Evolutionary conservation across 257 asterid genomes (phyloP).

Genomic region (Pogostemon cablin): DNA sequence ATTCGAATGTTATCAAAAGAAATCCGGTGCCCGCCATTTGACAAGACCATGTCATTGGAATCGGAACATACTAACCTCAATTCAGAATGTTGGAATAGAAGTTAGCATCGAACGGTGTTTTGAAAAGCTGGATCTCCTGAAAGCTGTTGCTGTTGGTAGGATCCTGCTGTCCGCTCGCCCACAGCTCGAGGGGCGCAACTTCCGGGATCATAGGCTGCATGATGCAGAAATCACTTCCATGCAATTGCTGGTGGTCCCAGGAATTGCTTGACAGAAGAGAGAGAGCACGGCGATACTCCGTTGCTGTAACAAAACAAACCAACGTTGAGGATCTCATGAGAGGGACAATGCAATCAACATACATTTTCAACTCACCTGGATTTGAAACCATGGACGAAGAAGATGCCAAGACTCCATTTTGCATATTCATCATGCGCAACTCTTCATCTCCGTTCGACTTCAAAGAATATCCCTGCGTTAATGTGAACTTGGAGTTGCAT

Average conservation of each 20-base stretch:
- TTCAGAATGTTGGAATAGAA: constrained; percentile 48
- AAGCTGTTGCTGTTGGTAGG: constrained; percentile 37
- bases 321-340: constrained; percentile 34
- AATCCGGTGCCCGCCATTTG: too few species aligned
- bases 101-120: constrained; percentile 47
- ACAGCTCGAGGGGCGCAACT: constrained; percentile 52
- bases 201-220: constrained; percentile 49
- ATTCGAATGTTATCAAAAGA: too few species aligned
- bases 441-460: constrained; percentile 47
- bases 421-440: constrained; percentile 47
- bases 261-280: constrained; percentile 94
- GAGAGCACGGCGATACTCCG: constrained; percentile 81
- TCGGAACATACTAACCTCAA: constrained; percentile 23
- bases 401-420: constrained; percentile 38
- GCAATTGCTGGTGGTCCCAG: constrained; percentile 55
- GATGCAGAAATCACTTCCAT: constrained; percentile 35
- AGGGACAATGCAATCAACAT: too few species aligned
- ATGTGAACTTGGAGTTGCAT: constrained; percentile 60
- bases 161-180: constrained; percentile 51
- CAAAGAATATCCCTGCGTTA: constrained; percentile 49
- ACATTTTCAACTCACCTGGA: constrained; percentile 45
- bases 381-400: constrained; percentile 42
- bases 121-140: constrained; percentile 52
- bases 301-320: background rate
- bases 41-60: background rate